Percentiles rank a stretch among this genome's conserved stretches.
Evolutionary conservation across 768 basidiomycete genomes (phyloP).

Genomic region (Lactarius akahatsu): DNA sequence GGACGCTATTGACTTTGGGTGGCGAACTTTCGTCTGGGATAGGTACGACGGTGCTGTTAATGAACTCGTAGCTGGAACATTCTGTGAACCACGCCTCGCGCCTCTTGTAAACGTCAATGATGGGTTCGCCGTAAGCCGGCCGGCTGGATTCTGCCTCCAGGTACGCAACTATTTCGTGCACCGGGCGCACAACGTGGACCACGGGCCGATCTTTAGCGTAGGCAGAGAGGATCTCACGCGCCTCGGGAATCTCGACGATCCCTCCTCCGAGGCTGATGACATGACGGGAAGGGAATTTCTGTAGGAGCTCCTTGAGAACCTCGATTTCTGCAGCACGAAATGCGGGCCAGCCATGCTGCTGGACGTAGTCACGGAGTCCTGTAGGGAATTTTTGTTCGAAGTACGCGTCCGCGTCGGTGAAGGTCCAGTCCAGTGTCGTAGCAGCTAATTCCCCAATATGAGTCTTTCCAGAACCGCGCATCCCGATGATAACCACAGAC

Average conservation of each 20-base stretch:
- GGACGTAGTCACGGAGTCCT: conserved; percentile 73
- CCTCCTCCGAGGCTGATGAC: conserved; percentile 93
- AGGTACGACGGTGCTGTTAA: conserved; percentile 59
- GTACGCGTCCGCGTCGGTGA: conserved; percentile 82
- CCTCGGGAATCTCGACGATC: conserved; percentile 81
- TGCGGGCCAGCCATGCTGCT: conserved; percentile 80
- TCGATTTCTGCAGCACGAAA: conserved; percentile 82
- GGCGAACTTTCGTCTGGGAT: conserved; percentile 21
- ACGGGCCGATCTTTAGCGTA: conserved; percentile 71
- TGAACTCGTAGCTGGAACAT: conserved; percentile 78
- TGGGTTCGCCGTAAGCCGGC: conserved; percentile 86
- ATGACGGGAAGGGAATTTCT: conserved; percentile 53
- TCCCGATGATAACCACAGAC: conserved; percentile 82
- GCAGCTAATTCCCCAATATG: conserved; percentile 82
- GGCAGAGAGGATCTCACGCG: conserved; percentile 66
- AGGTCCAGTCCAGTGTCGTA: conserved; percentile 63
- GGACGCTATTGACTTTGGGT: conserved; percentile 39
- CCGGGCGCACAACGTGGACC: conserved; percentile 78
- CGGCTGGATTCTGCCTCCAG: conserved; percentile 72
- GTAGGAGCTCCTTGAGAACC: conserved; percentile 66
- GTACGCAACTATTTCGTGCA: conserved; percentile 80
- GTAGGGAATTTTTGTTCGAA: conserved; percentile 65
- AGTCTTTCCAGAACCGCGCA: conserved; percentile 97
- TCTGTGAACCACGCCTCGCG: conserved; percentile 85
- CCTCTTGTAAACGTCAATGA: conserved; percentile 79